Percentiles rank a stretch among this genome's conserved stretches.
phyloP scores from a whole-genome alignment of 768 basidiomycete species.

The Crassisporium funariophilum region DNA sequence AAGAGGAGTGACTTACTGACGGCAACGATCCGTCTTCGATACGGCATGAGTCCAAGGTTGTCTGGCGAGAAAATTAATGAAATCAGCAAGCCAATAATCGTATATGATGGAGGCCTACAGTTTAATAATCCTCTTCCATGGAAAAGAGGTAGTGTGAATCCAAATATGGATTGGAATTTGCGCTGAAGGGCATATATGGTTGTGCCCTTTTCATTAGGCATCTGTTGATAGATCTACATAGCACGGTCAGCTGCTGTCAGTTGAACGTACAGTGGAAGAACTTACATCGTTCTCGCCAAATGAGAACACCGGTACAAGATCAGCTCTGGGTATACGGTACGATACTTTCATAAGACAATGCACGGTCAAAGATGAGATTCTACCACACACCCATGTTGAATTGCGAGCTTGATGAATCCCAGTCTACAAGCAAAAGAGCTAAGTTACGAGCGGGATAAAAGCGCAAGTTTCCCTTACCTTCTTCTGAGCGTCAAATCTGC shows the following conservation, averaged over 20 bases:
- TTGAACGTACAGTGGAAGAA: slow-evolving; percentile 13
- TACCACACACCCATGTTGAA: slow-evolving; percentile 78
- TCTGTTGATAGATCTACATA: slow-evolving; percentile 89
- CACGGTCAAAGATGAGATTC: not conserved
- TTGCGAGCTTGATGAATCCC: slow-evolving; percentile 95
- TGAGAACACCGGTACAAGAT: slow-evolving; percentile 95
- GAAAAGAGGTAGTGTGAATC: slow-evolving; percentile 97
- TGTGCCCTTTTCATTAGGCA: slow-evolving; percentile 94
- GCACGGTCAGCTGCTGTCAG: not conserved
- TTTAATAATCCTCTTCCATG: slow-evolving; percentile 95
- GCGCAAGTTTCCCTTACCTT: slow-evolving; percentile 44
- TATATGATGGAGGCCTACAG: slow-evolving; percentile 52
- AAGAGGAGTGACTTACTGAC: slow-evolving; percentile 72
- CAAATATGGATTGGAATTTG: slow-evolving; percentile 89
- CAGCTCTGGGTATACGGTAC: slow-evolving; percentile 64
- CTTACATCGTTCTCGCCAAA: slow-evolving; percentile 98
- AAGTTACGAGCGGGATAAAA: not conserved
- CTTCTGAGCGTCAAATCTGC: slow-evolving; percentile 82
- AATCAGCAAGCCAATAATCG: not conserved
- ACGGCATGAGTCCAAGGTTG: slow-evolving; percentile 94
- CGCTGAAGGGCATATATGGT: slow-evolving; percentile 85
- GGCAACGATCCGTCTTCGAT: slow-evolving; percentile 92
- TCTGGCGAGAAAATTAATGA: slow-evolving; percentile 48
- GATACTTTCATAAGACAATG: not conserved
- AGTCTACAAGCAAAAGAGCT: slow-evolving; percentile 44